Base-by-base conservation (phyloP, 257 asterid species). In the Paulownia fortunei region DNA sequence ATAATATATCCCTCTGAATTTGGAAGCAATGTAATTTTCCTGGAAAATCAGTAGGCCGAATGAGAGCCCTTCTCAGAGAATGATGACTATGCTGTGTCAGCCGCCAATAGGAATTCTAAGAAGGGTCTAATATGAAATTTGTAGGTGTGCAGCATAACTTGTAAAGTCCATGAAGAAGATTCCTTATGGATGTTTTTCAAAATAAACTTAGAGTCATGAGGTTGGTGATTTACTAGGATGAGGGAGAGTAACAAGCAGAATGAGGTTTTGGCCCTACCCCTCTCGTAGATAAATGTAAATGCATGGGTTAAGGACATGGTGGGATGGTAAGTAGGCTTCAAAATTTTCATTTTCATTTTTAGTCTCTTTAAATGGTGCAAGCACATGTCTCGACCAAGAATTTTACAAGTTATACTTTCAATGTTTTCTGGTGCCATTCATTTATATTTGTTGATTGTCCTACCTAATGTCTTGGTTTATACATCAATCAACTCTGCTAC, bases 121-220 rank as follows among this genome's bases (percentile, higher is more conserved):
- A 24, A 46, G 59, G 59, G 73, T 68, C 24, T 52, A 6, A 52
- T 68, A 32, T 68, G 73, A 26, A 68, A 44, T 68, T n/a, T 68
- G 73, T 59, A 68, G 73, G 73, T 68, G 51, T 68, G 73, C 73
- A 68, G 42, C 58, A 27, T 68, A 68, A 68, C 73, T 13, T 44
- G 37, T 32, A 6, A 27, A 26, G 59, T 68, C 36, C 37, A 23
- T 68, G 59, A 23, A n/a, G 37, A 68, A 27, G 73, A 46, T 68
- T 66, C 55, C 36, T 68, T 42, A 42, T 44, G 73, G 59, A 44
- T 68, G 58, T 39, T 68, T 68, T 16, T 44, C 59, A 42, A 59
- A 23, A 49, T 68, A 68, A 37, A 68, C 56, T 72, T 72, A 72
- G 58, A 15, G 56, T 58, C 71, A 44, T 16, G 62, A 42, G 71